These are phyloP conservation scores for Brassica rapa DNA, from an alignment of 345 rosid genomes.

Conservation along the genomic window DNA sequence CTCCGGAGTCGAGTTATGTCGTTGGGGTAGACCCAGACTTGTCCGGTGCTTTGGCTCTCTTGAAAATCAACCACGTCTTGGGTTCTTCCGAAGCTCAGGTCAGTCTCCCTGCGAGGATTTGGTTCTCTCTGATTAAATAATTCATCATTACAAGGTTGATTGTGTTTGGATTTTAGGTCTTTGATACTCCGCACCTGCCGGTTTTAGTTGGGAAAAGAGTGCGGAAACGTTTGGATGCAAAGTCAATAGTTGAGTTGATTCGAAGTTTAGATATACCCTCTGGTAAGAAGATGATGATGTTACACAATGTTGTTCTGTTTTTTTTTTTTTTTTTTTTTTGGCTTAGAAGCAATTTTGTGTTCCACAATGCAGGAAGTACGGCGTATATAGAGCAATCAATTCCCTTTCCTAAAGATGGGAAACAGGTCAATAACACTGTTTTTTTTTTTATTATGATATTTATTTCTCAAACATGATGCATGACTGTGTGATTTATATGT, in stretches of 20 bases:
- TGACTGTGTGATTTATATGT: background rate
- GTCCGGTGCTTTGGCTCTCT: constrained; percentile 76
- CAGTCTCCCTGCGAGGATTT: background rate
- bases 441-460: background rate
- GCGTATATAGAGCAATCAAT: constrained; percentile 69
- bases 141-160: background rate
- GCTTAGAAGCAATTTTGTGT: background rate
- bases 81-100: constrained; percentile 64
- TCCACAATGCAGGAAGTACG: constrained; percentile 51
- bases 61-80: constrained; percentile 50
- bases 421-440: constrained; percentile 47
- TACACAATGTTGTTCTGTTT: background rate
- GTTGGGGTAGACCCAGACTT: constrained; percentile 83
- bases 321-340: background rate
- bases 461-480: background rate
- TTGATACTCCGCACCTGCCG: constrained; percentile 74
- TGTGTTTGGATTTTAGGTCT: constrained; percentile 52
- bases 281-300: constrained; percentile 47
- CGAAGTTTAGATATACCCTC: constrained; percentile 63
- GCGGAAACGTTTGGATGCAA: constrained; percentile 79
- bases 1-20: constrained; percentile 52
- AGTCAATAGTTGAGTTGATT: constrained; percentile 72
- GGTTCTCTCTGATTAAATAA: too few relatives aligned
- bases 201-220: constrained; percentile 66
- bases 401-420: constrained; percentile 84